Conservation (phyloP, 495 filamentous ascomycete species). For the Daldinia loculata region DNA sequence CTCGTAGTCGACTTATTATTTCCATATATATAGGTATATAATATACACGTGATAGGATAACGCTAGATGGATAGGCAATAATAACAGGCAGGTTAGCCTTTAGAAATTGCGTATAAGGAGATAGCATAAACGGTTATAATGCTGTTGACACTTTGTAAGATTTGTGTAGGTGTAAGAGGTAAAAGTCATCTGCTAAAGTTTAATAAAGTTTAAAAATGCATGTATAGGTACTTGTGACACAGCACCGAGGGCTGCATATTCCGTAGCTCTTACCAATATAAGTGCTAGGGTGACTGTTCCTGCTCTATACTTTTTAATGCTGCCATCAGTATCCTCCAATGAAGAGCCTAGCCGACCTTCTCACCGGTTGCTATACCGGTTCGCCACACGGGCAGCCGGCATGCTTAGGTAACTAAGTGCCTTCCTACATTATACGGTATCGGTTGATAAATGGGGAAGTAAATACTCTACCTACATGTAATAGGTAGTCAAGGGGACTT, state of each 20-base stretch:
- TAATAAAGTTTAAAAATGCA: slow-evolving; percentile 1
- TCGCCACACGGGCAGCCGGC: slow-evolving; percentile 4
- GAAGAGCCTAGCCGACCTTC: slow-evolving; percentile 13
- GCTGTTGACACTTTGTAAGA: neutral
- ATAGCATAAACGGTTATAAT: neutral
- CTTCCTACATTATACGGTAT: neutral
- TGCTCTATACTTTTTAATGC: slow-evolving; percentile 11
- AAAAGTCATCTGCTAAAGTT: neutral
- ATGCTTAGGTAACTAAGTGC: neutral
- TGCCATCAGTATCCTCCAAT: slow-evolving; percentile 17
- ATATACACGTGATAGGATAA: neutral
- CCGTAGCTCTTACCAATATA: neutral
- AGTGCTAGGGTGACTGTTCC: slow-evolving; percentile 3
- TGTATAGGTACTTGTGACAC: slow-evolving; percentile 6
- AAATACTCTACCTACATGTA: neutral
- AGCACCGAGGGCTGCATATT: neutral
- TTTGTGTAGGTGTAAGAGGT: neutral
- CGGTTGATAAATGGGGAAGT: neutral
- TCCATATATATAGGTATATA: neutral
- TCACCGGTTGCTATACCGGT: slow-evolving; percentile 17
- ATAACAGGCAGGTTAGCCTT: neutral
- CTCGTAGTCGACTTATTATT: neutral
- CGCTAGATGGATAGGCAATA: neutral
- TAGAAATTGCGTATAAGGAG: neutral
- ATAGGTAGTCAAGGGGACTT: slow-evolving; percentile 20